Percentiles rank a stretch among this genome's conserved stretches.
These are phyloP conservation scores for Scheffersomyces cryptocercus DNA, from an alignment of 1,139 yeast species.

Conservation along the genomic window DNA sequence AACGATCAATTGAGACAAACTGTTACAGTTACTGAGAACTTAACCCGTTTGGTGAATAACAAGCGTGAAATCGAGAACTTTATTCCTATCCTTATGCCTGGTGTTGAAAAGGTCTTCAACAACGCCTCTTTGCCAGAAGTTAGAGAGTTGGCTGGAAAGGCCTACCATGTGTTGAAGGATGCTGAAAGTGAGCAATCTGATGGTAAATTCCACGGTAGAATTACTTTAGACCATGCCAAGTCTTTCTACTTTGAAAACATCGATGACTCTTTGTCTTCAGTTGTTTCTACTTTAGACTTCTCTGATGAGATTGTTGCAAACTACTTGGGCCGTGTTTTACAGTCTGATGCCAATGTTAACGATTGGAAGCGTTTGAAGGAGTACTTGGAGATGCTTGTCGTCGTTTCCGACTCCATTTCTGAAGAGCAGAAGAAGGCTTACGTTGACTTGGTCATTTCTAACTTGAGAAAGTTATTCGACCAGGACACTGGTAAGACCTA, in stretches of 20 bases:
- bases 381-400: constrained; percentile 51
- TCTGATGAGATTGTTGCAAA: constrained; percentile 37
- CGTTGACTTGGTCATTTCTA: constrained; percentile 48
- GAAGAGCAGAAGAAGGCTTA: constrained; percentile 42
- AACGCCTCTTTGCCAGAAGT: constrained; percentile 97
- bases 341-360: constrained; percentile 80
- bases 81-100: constrained; percentile 85
- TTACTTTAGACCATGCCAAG: constrained; percentile 56
- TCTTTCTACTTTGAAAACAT: constrained; percentile 43
- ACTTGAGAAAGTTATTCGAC: constrained; percentile 65
- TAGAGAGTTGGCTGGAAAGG: constrained; percentile 88
- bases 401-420: constrained; percentile 24
- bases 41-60: constrained; percentile 93
- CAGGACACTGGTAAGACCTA: constrained; percentile 56
- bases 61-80: constrained; percentile 86
- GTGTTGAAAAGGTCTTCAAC: constrained; percentile 82
- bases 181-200: constrained; percentile 71
- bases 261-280: constrained; percentile 22
- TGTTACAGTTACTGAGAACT: constrained; percentile 92
- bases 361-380: constrained; percentile 80
- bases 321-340: constrained; percentile 59
- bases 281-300: constrained; percentile 24
- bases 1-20: constrained; percentile 97
- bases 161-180: constrained; percentile 74
- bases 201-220: constrained; percentile 76